Conservation (phyloP, 1,139 yeast genomes). For the Suhomyces taliae region DNA sequence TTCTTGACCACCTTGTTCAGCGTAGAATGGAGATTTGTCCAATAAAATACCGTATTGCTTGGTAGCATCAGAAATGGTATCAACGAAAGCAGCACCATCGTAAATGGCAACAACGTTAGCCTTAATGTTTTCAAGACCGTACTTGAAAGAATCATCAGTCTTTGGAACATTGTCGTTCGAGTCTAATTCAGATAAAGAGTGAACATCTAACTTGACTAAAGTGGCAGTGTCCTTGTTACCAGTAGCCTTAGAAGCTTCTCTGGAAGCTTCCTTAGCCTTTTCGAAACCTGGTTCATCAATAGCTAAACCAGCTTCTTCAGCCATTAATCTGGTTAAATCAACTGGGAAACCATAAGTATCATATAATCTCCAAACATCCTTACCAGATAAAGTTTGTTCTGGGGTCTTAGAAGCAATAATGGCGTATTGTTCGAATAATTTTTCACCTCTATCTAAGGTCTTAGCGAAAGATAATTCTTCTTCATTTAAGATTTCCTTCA, state of each 20-base stretch:
- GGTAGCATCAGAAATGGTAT: constrained; percentile 34
- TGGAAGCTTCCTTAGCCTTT: constrained; percentile 80
- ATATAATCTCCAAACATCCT: constrained; percentile 96
- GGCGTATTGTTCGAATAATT: constrained; percentile 91
- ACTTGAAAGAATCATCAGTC: constrained; percentile 81
- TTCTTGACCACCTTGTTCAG: constrained; percentile 99
- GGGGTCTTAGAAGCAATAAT: constrained; percentile 74
- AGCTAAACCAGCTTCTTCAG: constrained; percentile 94
- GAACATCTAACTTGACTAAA: constrained; percentile 83
- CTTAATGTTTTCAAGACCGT: constrained; percentile 61
- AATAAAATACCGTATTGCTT: constrained; percentile 76
- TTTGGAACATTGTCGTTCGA: constrained; percentile 62
- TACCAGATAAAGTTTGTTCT: constrained; percentile 79
- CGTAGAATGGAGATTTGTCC: constrained; percentile 92
- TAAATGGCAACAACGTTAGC: constrained; percentile 70
- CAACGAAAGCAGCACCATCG: constrained; percentile 63
- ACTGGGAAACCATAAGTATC: constrained; percentile 99
- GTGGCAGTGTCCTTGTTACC: constrained; percentile 60
- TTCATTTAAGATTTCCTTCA: constrained; percentile 89
- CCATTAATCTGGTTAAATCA: constrained; percentile 96
- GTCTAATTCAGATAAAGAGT: constrained; percentile 70
- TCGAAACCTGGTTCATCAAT: constrained; percentile 93
- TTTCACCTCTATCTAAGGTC: constrained; percentile 97
- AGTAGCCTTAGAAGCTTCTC: constrained; percentile 93
- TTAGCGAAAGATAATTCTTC: constrained; percentile 94